Evolutionary conservation across 169 alveolate species (phyloP), one percentile per base, ranked within the genome.

Genomic region (Neospora caninum): DNA sequence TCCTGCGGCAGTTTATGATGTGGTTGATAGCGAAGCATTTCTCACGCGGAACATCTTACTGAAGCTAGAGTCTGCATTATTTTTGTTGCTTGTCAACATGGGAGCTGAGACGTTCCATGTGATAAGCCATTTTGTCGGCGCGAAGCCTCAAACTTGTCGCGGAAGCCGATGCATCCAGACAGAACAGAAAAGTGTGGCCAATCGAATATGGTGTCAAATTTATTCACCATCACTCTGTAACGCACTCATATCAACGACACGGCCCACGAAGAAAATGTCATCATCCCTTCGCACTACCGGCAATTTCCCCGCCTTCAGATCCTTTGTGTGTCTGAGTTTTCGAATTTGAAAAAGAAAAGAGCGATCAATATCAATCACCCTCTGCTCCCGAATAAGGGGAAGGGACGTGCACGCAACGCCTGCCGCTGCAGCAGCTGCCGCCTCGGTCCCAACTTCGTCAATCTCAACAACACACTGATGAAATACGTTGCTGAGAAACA

Each of bases 371-470:
- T 78, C 31, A n/a, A 78, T 38, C n/a, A n/a, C n/a, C 45, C 10
- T 78, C 10, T n/a, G 22, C 31, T n/a, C 39, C 42, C 86, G 86
- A 78, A 78, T n/a, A 16, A 78, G 13, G 86, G 86, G 86, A n/a
- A 78, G 22, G 86, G 49, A 36, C 86, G 27, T n/a, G 86, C 86
- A 78, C 34, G 69, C 83, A 64, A 91, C 10, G 36, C 88, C 39
- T 82, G 73, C 64, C 45, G 94, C 94, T 25, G 94, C 45, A 36
- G 84, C 94, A 1, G 94, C 94, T 25, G 94, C 91, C 27, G 94
- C 94, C 83, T 91, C 94, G 16, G 94, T 91, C 25, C 94, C 94
- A 29, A 42, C 69, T 53, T 91, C 94, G 39, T 91, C 80, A 41
- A 83, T 43, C 80, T 7, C 78, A 43, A 91, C 20, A 31, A 73